Base-by-base conservation (phyloP, 1,284 basidiomycete species). In the Puccinia horiana region DNA sequence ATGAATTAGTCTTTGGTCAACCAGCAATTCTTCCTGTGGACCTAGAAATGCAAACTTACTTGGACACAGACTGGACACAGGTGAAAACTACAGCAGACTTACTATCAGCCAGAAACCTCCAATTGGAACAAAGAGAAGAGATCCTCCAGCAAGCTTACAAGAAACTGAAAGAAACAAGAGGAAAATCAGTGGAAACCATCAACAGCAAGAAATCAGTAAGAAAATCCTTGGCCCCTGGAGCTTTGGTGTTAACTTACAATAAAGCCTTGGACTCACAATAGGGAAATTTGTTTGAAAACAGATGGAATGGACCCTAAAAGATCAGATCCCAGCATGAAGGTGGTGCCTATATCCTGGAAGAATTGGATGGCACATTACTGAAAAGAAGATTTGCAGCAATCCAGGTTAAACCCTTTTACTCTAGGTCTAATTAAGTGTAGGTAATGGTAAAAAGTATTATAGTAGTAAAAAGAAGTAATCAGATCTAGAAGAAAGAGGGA, bases 1-100 rank as follows among this genome's bases (percentile, higher is more conserved):
- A 73, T 26, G 70, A 73, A 73, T 26, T 69, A 8, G 23, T 73
- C 9, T 47, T 49, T 49, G 70, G 70, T 6, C 70, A 73, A 35
- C n/a, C 18, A 16, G 9, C 32, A 14, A 26, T 47, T 26, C 18
- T 73, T 6, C 42, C 44, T 8, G 29, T 73, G 1, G 29, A 73
- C 40, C 2, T 73, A 8, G 42, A 73, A n/a, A 47, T 47, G 37
- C 6, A 42, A 8, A 42, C 67, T 35, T 70, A 35, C 26, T 26
- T 70, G 9, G 67, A 12, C 16, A 47, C n/a, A 3, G 70, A 73
- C 26, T 73, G 70, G 49, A 16, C 6, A 8, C n/a, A 49, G 49
- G 70, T 73, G 29, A 47, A 73, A 18, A 8, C 65, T 6, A 69
- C 65, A 37, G 65, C 9, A 9, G 40, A 69, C 5, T 35, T 69